Evolutionary conservation across 179 eudicot genomes (phyloP), one percentile per base, ranked within the genome.

Genomic region (Monotropa hypopitys): DNA sequence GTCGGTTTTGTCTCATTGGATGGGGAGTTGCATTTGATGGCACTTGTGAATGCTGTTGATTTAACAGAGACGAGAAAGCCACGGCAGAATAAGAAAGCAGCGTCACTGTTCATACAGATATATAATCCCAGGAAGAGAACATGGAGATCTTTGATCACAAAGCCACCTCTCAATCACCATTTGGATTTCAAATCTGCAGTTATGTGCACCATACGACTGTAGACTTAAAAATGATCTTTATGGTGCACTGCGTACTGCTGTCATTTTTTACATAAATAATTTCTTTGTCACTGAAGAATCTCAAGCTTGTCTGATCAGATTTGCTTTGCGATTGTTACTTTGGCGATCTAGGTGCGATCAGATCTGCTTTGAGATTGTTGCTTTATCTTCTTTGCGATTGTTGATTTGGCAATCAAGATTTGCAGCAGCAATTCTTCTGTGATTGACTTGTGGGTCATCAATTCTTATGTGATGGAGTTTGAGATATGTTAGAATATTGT

Each of bases 121-220:
- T 95, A 93, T 83, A 66, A 91, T 83, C 98, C 94, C 21, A 80
- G 81, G 74, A 83, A 73, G 65, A 93, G 74, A 82, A 77, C 84
- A 26, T 95, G 99, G 99, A 93, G 97, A 80, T 84, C 86, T 74
- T 81, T 90, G 23, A 82, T 83, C 49, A 79, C 93, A 38, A 90
- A 86, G 81, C 88, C 92, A 5, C 98, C 98, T 45, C 85, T 82
- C 75, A 78, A 74, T 47, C 79, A 82, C 15, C 82, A 86, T 11
- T 47, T 91, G 33, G 93, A 95, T 83, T 88, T 95, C 74, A 89
- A 59, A 85, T 91, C 97, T 73, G 89, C 91, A 16, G 93, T 93
- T 68, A 86, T 90, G 90, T 93, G 98, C 87, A 86, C 95, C 72
- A 76, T 93, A 59, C 82, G 86, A 45, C 73, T 86, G 75, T 86